Base-by-base conservation (phyloP, 1,139 yeast genomes). In the Lodderomyces jiufengensis region DNA sequence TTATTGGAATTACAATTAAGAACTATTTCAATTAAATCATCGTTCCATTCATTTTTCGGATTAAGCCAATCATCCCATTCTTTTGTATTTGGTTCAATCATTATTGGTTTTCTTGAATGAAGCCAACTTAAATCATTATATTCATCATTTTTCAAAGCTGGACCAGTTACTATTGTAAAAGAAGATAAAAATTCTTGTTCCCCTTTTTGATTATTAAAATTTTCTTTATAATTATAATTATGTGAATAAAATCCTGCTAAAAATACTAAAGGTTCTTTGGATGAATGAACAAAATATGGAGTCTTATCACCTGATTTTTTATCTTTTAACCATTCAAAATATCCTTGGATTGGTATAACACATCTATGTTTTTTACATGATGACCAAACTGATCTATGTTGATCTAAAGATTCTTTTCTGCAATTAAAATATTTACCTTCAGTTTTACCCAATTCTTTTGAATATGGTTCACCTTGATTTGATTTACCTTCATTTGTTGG, bases 341-440 rank as follows among this genome's bases (percentile, higher is more conserved):
- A 90, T 0, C 97, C 97, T 49, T 76, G 76, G 28, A 84, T 73
- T 0, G 95, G 90, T 0, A 87, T 76, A 1, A 81, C 80, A 52
- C 96, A 88, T 27, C 86, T 55, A 12, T 56, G 49, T 12, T 59
- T 57, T 22, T 66, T 54, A 7, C 63, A 55, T 9, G 72, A 48
- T 18, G 59, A 65, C 88, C 90, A 83, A 22, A 78, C 56, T 23
- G 65, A 59, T 27, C 66, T 60, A 1, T 57, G 57, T 22, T 63
- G 61, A 0, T 59, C 57, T 9, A 84, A 48, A 1, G 78, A 67
- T 44, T 84, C 94, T 33, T 60, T 59, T 28, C 87, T 59, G 16
- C 92, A 85, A 57, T 84, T 84, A 60, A 84, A 81, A 3, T 55
- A 58, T 29, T 51, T 55, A 7, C 65, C 53, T 39, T 66, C 63